These are phyloP conservation scores for Mucor lusitanicus DNA, from an alignment of 371 early-diverging fungal genomes.

Conservation along the genomic window DNA sequence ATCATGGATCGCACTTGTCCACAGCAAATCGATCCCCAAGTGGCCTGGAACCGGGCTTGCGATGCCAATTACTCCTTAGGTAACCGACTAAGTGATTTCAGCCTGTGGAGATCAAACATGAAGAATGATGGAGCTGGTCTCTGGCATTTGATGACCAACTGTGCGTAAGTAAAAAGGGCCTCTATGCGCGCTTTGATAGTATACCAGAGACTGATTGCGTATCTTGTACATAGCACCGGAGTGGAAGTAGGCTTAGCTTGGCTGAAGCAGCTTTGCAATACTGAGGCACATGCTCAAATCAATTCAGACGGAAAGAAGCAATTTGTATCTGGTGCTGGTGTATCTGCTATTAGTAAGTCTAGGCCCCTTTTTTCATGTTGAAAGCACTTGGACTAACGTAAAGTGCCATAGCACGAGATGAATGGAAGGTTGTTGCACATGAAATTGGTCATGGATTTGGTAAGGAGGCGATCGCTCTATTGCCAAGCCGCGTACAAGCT, in stretches of 20 bases:
- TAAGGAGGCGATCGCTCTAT: slow-evolving; percentile 21
- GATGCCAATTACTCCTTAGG: slow-evolving; percentile 71
- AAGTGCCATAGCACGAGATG: slow-evolving; percentile 58
- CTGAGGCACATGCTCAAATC: slow-evolving; percentile 43
- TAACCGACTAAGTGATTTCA: slow-evolving; percentile 86
- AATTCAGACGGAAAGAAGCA: slow-evolving; percentile 40
- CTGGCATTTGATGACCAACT: slow-evolving; percentile 95
- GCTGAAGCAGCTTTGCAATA: slow-evolving; percentile 79
- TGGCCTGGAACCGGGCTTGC: slow-evolving; percentile 83
- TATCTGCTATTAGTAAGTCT: slow-evolving; percentile 71
- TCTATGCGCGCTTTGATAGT: background rate
- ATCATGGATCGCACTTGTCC: slow-evolving; percentile 68
- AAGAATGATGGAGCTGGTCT: slow-evolving; percentile 77
- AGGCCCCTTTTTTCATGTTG: background rate
- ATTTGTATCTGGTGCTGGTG: slow-evolving; percentile 82
- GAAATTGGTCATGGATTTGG: slow-evolving; percentile 93
- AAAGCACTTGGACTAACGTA: background rate
- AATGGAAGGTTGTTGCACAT: slow-evolving; percentile 97
- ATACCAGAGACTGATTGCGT: background rate
- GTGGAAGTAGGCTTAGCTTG: slow-evolving; percentile 94
- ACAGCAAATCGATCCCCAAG: slow-evolving; percentile 24
- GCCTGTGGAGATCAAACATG: slow-evolving; percentile 81
- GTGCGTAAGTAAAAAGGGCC: slow-evolving; percentile 62
- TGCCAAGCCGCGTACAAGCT: background rate
- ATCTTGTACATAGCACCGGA: slow-evolving; percentile 57